Evolutionary conservation across 2,329 filamentous ascomycete species (phyloP).

Genomic region (Clonostachys chloroleuca): DNA sequence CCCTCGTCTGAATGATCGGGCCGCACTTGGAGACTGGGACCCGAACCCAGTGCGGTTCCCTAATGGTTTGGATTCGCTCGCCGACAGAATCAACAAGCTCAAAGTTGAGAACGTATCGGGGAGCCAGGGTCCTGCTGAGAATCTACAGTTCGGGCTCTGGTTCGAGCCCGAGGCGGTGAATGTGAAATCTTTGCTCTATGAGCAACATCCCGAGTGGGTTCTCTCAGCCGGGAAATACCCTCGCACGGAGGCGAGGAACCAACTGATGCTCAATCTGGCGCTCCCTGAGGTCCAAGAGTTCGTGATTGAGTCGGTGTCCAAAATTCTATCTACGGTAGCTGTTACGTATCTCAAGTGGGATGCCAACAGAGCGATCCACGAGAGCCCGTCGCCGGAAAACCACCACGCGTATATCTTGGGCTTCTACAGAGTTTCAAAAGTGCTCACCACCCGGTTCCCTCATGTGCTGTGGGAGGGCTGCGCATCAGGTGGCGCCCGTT

Average conservation of each 20-base stretch:
- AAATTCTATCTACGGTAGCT: slow-evolving; percentile 42
- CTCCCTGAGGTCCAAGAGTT: slow-evolving; percentile 59
- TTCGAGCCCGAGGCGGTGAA: slow-evolving; percentile 67
- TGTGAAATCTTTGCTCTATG: slow-evolving; percentile 55
- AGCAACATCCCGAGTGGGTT: slow-evolving; percentile 60
- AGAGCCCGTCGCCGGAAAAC: slow-evolving; percentile 46
- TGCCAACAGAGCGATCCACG: slow-evolving; percentile 62
- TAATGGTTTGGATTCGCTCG: slow-evolving; percentile 45
- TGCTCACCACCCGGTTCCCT: slow-evolving; percentile 54
- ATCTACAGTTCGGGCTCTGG: slow-evolving; percentile 60
- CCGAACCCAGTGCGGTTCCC: slow-evolving; percentile 56
- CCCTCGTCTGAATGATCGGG: slow-evolving; percentile 4
- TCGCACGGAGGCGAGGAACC: slow-evolving; percentile 49
- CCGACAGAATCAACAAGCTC: slow-evolving; percentile 44
- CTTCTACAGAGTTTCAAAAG: slow-evolving; percentile 57
- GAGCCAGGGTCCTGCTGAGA: slow-evolving; percentile 22
- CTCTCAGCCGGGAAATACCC: slow-evolving; percentile 52
- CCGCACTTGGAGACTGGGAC: slow-evolving; percentile 60
- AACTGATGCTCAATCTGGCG: slow-evolving; percentile 58
- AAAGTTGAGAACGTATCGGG: slow-evolving; percentile 29
- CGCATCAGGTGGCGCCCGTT: slow-evolving; percentile 59
- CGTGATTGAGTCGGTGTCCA: slow-evolving; percentile 50
- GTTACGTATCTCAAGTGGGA: slow-evolving; percentile 66
- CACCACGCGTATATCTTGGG: slow-evolving; percentile 60
- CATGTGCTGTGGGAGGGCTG: slow-evolving; percentile 64